These are phyloP conservation scores for Ramularia endophylla DNA, from an alignment of 2,329 filamentous ascomycete species.

Conservation along the genomic window DNA sequence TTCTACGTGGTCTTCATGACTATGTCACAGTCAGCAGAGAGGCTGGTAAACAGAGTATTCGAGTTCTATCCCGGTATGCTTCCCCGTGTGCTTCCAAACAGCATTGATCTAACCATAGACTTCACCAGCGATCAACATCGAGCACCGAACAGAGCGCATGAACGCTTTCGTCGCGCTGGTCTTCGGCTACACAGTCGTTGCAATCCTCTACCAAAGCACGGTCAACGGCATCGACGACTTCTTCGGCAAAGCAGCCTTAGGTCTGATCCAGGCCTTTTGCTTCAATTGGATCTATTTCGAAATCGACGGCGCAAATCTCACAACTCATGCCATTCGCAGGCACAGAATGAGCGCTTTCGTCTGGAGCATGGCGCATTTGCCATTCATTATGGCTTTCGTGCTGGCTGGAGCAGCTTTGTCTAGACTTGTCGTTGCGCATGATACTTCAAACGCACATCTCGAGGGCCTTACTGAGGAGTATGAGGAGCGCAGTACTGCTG, in stretches of 20 bases:
- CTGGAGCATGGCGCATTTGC: conserved; percentile 54
- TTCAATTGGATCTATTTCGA: conserved; percentile 38
- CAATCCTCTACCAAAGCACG: conserved; percentile 54
- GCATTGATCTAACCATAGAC: neutral
- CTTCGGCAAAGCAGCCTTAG: conserved; percentile 54
- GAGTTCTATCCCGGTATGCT: conserved; percentile 48
- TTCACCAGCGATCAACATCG: conserved; percentile 49
- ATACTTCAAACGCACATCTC: conserved; percentile 44
- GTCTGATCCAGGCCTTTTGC: conserved; percentile 28
- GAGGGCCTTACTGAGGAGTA: conserved; percentile 49
- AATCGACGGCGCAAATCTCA: conserved; percentile 52
- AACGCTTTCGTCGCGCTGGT: conserved; percentile 60
- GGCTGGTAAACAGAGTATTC: conserved; percentile 35
- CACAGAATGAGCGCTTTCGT: conserved; percentile 37
- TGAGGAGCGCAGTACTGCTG: conserved; percentile 42
- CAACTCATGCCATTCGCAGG: conserved; percentile 56
- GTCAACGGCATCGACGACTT: conserved; percentile 50
- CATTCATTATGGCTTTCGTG: conserved; percentile 59
- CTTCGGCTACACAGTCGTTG: conserved; percentile 59
- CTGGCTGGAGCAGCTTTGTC: conserved; percentile 54
- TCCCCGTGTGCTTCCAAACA: neutral
- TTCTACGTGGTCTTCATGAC: conserved; percentile 37
- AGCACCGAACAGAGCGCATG: conserved; percentile 59
- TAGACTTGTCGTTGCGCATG: conserved; percentile 54
- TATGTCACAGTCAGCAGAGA: conserved; percentile 17